Evolutionary conservation across 805 yeast genomes (phyloP).

Genomic region (Pichia pseudocactophila): DNA sequence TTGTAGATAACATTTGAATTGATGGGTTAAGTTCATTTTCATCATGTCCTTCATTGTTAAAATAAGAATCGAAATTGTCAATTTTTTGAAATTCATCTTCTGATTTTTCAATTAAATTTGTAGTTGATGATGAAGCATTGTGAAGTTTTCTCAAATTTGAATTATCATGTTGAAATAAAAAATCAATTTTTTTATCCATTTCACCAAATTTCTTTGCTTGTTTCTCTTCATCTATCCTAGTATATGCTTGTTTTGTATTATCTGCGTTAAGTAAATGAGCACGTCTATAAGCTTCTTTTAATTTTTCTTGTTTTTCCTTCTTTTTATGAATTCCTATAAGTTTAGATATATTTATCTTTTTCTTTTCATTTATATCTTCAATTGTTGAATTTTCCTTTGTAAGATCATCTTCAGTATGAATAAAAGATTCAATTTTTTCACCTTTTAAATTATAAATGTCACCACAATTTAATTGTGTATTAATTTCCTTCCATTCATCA

Average conservation of each 20-base stretch:
- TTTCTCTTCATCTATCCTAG: constrained; percentile 79
- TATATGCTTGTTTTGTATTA: constrained; percentile 61
- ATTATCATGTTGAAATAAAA: constrained; percentile 33
- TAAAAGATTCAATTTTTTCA: constrained; percentile 39
- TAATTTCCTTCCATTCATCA: constrained; percentile 80
- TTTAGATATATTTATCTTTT: constrained; percentile 5
- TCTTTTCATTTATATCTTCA: constrained; percentile 7
- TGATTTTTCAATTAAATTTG: constrained; percentile 1
- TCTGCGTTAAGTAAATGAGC: constrained; percentile 30
- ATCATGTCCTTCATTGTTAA: constrained; percentile 16
- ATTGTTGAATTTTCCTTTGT: constrained; percentile 6
- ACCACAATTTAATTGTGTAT: constrained; percentile 57
- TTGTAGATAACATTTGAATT: constrained; percentile 73
- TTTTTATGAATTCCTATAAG: constrained; percentile 8
- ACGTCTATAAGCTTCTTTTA: constrained; percentile 13
- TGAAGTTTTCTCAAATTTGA: constrained; percentile 26
- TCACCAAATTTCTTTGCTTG: constrained; percentile 65
- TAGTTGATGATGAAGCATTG: constrained; percentile 6
- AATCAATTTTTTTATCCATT: constrained; percentile 45
- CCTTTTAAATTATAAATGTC: constrained; percentile 80
- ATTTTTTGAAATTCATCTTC: constrained; percentile 12
- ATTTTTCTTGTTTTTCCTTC: constrained; percentile 8
- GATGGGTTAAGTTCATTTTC: constrained; percentile 37
- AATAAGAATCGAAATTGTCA: constrained; percentile 20
- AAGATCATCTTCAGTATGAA: constrained; percentile 22